Percentiles rank a stretch among this genome's conserved stretches.
Conservation (phyloP, 1,139 yeast species). For the Neolecta irregularis region DNA sequence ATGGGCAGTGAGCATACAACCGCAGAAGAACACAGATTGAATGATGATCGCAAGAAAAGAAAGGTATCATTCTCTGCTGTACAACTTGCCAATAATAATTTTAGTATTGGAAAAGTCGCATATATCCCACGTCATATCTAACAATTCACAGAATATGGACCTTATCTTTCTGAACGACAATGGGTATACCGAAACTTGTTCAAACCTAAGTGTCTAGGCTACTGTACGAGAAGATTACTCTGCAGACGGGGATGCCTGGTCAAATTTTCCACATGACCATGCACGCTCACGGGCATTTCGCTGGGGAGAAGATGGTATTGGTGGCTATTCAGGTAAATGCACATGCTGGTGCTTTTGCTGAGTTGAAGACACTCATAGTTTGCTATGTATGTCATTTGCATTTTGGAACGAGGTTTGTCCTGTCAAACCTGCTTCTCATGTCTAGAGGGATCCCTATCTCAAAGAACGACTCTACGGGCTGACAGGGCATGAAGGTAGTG, state of each 20-base stretch:
- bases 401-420: slow-evolving; percentile 74
- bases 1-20: slow-evolving; percentile 24
- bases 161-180: slow-evolving; percentile 76
- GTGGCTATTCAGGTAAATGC: too few species aligned
- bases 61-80: slow-evolving; percentile 18
- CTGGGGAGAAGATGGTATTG: slow-evolving; percentile 96
- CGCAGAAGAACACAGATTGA: slow-evolving; percentile 56
- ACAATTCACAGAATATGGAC: slow-evolving; percentile 87
- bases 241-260: slow-evolving; percentile 78
- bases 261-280: slow-evolving; percentile 75
- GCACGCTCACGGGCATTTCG: slow-evolving; percentile 71
- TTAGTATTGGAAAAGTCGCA: neutral
- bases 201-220: slow-evolving; percentile 32
- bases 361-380: slow-evolving; percentile 74
- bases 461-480: slow-evolving; percentile 24
- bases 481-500: slow-evolving; percentile 81
- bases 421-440: neutral
- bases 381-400: slow-evolving; percentile 61
- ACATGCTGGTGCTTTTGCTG: too few species aligned
- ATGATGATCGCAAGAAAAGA: slow-evolving; percentile 39
- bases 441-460: too few species aligned
- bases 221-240: slow-evolving; percentile 91
- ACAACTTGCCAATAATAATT: neutral
- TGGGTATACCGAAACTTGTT: too few species aligned
- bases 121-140: too few species aligned